Evolutionary conservation across 495 filamentous ascomycete genomes (phyloP).

Genomic region (Pyronema omphalodes): DNA sequence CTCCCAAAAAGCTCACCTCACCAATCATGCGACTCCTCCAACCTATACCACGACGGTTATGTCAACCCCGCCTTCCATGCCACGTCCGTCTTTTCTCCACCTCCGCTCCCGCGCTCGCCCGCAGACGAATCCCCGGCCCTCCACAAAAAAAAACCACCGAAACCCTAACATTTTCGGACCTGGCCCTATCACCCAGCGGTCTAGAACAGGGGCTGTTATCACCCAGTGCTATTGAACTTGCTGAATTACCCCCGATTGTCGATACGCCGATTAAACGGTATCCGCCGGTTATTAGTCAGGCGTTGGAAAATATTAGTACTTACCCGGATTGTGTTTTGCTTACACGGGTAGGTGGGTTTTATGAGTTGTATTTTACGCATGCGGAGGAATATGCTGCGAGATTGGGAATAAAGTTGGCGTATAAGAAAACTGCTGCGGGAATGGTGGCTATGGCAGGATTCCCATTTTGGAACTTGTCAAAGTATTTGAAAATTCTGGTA

Average conservation of each 20-base stretch:
- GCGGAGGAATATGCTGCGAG: conserved; percentile 73
- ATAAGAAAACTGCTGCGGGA: conserved; percentile 41
- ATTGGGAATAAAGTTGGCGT: conserved; percentile 73
- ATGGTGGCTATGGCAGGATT: conserved; percentile 47
- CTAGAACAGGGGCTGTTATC: background rate
- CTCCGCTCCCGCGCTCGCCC: background rate
- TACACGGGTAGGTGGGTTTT: conserved; percentile 84
- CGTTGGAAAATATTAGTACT: conserved; percentile 72
- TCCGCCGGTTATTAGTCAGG: conserved; percentile 75
- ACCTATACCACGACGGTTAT: background rate
- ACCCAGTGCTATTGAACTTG: conserved; percentile 2
- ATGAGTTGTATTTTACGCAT: conserved; percentile 92
- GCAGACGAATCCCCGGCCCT: background rate
- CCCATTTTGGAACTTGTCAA: conserved; percentile 76
- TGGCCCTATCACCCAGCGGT: background rate
- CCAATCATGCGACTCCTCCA: background rate
- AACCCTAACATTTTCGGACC: background rate
- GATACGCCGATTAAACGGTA: conserved; percentile 28
- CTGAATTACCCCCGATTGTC: background rate
- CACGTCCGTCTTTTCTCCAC: background rate
- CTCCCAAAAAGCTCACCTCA: background rate
- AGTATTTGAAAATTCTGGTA: conserved; percentile 79
- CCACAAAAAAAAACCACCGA: background rate
- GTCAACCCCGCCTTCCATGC: background rate
- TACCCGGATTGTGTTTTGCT: conserved; percentile 78